These are phyloP conservation scores for Saposhnikovia divaricata DNA, from an alignment of 129 eudicot genomes.

Conservation along the genomic window DNA sequence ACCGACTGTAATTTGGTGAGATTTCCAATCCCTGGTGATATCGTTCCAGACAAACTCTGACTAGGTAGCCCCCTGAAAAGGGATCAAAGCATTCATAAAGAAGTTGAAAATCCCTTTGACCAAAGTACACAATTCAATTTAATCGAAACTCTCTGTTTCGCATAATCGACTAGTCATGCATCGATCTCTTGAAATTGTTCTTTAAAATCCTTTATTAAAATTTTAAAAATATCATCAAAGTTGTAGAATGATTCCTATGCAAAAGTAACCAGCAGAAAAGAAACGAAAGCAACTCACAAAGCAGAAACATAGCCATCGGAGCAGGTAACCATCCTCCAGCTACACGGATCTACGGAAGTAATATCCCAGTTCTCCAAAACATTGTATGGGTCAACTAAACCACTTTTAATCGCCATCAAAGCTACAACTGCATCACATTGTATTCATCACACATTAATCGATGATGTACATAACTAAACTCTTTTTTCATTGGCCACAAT, in stretches of 20 bases:
- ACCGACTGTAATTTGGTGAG: constrained; percentile 75
- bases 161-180: background rate
- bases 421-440: constrained; percentile 64
- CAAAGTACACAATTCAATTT: background rate
- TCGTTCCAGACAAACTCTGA: constrained; percentile 63
- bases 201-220: background rate
- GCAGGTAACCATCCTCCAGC: constrained; percentile 95
- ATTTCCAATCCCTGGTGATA: constrained; percentile 82
- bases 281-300: constrained; percentile 41
- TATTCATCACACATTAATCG: background rate
- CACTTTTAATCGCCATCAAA: constrained; percentile 66
- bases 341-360: constrained; percentile 94
- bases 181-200: background rate
- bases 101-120: background rate
- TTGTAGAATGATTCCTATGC: background rate
- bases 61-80: constrained; percentile 73
- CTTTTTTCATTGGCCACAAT: background rate
- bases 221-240: background rate
- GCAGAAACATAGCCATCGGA: constrained; percentile 66
- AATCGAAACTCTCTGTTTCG: background rate
- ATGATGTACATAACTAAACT: background rate
- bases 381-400: constrained; percentile 64
- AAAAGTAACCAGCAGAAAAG: constrained; percentile 5
- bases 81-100: constrained; percentile 7
- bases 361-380: constrained; percentile 83